Conservation (phyloP, 1,139 yeast species). For the Groenewaldozyma auringiensis region DNA sequence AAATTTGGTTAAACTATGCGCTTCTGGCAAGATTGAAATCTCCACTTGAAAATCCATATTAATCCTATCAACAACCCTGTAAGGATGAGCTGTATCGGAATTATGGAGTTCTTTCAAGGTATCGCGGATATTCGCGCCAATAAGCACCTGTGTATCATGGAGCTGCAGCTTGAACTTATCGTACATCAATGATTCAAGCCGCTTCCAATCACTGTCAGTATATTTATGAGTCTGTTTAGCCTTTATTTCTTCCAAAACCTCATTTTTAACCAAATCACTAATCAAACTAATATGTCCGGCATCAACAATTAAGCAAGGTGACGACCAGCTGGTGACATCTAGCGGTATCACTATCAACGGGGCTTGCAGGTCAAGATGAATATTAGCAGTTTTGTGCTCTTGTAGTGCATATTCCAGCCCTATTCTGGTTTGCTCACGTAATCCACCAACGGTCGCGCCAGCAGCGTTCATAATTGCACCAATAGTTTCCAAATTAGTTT, state of each 20-base stretch:
- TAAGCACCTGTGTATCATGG: conserved; percentile 80
- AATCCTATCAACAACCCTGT: conserved; percentile 66
- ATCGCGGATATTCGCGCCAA: conserved; percentile 74
- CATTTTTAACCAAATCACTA: conserved; percentile 73
- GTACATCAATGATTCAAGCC: conserved; percentile 73
- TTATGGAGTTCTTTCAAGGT: conserved; percentile 48
- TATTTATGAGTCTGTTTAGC: conserved; percentile 56
- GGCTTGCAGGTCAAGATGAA: conserved; percentile 83
- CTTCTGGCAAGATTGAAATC: conserved; percentile 76
- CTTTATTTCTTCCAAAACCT: conserved; percentile 63
- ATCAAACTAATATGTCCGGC: conserved; percentile 89
- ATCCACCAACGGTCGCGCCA: conserved; percentile 86
- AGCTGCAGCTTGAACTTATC: conserved; percentile 73
- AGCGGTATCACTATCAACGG: conserved; percentile 87
- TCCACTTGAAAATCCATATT: conserved; percentile 69
- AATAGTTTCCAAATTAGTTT: conserved; percentile 76
- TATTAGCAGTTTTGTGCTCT: conserved; percentile 84
- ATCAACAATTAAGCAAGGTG: conserved; percentile 88
- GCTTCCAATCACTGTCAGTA: conserved; percentile 63
- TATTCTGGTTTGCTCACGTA: conserved; percentile 80
- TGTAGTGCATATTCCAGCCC: conserved; percentile 91
- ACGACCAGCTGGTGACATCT: conserved; percentile 67
- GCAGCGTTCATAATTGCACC: conserved; percentile 94
- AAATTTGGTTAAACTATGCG: conserved; percentile 62
- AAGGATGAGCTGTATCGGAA: conserved; percentile 28